Conservation (phyloP, 257 asterid genomes). For the Cordia subcordata region DNA sequence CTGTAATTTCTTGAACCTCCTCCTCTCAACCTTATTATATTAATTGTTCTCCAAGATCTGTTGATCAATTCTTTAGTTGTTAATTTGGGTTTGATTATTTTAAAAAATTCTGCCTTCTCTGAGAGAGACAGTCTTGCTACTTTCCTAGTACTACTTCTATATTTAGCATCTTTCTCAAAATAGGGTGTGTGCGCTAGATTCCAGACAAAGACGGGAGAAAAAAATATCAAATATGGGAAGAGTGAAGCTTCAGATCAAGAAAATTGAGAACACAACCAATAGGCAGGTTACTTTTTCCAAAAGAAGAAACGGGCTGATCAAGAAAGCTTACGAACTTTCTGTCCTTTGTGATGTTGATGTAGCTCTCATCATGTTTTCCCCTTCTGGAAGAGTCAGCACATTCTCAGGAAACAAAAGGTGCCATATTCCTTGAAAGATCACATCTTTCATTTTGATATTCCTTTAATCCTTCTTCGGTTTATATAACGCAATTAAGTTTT, state of each 20-base stretch:
- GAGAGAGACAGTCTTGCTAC: conserved; percentile 13
- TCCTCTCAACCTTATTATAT: not conserved
- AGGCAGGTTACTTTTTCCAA: conserved; percentile 98
- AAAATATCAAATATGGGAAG: conserved; percentile 65
- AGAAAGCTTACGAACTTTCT: conserved; percentile 97
- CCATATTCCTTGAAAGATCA: not conserved
- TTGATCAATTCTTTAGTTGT: conserved; percentile 5
- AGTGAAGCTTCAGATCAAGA: conserved; percentile 92
- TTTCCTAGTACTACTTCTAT: conserved; percentile 17
- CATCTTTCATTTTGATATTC: no score
- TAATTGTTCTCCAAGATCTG: conserved; percentile 1
- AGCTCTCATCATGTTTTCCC: conserved; percentile 93
- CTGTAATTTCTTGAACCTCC: not conserved
- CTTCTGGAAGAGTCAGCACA: conserved; percentile 80
- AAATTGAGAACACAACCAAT: conserved; percentile 87
- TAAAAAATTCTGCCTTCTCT: not conserved
- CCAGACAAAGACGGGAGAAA: not conserved
- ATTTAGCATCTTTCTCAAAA: conserved; percentile 35
- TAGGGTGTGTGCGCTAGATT: not conserved
- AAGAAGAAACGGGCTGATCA: conserved; percentile 89
- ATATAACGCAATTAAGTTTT: not conserved
- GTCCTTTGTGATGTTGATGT: conserved; percentile 96
- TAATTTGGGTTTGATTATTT: not conserved
- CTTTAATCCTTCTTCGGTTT: no score
- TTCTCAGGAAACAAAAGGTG: conserved; percentile 79